Conservation (phyloP, 371 early-diverging fungal species). For the Mortierella sp. region DNA sequence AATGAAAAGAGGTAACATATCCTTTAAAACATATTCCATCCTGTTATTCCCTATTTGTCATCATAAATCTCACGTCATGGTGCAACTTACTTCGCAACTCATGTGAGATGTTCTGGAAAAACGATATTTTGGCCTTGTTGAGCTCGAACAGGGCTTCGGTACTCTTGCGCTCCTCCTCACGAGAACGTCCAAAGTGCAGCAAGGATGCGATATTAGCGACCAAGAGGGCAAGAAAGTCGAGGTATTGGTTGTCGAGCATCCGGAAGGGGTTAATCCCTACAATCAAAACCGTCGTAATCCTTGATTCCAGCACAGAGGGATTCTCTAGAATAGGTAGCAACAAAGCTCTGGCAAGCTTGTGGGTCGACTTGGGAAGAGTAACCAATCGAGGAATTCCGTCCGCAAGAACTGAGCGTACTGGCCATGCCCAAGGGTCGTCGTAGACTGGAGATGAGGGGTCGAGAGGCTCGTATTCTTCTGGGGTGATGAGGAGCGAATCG, state of each 20-base stretch:
- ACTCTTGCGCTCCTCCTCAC: constrained; percentile 60
- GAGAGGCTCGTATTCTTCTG: constrained; percentile 52
- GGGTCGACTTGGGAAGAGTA: constrained; percentile 47
- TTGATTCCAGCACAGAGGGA: constrained; percentile 35
- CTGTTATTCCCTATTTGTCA: neutral
- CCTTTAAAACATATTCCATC: neutral
- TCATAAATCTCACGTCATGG: neutral
- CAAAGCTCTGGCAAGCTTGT: constrained; percentile 51
- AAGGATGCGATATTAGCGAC: constrained; percentile 50
- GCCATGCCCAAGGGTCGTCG: constrained; percentile 57
- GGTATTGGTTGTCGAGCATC: constrained; percentile 53
- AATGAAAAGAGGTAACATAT: neutral
- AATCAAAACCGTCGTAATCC: constrained; percentile 52
- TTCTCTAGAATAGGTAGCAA: constrained; percentile 53
- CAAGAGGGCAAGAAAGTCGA: constrained; percentile 56
- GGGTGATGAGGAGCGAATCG: constrained; percentile 51
- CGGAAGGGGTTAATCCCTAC: constrained; percentile 55
- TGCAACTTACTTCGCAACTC: constrained; percentile 54
- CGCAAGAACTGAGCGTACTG: constrained; percentile 42
- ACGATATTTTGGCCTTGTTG: constrained; percentile 60
- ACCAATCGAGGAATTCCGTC: constrained; percentile 45
- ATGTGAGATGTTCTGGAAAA: constrained; percentile 60
- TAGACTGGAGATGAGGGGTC: constrained; percentile 25
- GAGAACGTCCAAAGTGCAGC: constrained; percentile 47
- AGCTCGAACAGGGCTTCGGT: constrained; percentile 57